Percentiles rank a stretch among this genome's conserved stretches.
Evolutionary conservation across 1,139 yeast species (phyloP).

Genomic region (Diutina ranongensis): DNA sequence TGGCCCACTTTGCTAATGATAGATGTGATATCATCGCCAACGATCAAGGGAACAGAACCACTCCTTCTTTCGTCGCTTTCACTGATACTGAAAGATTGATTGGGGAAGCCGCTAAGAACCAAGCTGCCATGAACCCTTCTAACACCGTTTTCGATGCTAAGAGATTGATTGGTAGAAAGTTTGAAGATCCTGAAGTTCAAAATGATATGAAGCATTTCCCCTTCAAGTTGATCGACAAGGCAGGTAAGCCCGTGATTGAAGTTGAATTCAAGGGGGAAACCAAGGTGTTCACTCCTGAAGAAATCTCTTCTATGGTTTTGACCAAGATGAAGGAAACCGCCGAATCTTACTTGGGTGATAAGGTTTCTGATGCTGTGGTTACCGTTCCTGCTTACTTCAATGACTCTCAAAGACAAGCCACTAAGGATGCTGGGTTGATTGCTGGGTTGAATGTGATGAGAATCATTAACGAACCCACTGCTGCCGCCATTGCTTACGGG

Average conservation of each 20-base stretch:
- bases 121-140: slow-evolving; percentile 34
- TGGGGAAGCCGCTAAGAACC: slow-evolving; percentile 7
- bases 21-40: slow-evolving; percentile 44
- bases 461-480: slow-evolving; percentile 53
- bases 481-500: slow-evolving; percentile 56
- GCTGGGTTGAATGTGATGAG: slow-evolving; percentile 50
- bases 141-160: slow-evolving; percentile 62
- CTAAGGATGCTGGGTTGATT: slow-evolving; percentile 52
- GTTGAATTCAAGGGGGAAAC: slow-evolving; percentile 60
- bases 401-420: slow-evolving; percentile 54
- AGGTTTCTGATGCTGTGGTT: slow-evolving; percentile 63
- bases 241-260: slow-evolving; percentile 48
- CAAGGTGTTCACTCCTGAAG: slow-evolving; percentile 54
- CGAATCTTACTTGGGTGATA: slow-evolving; percentile 49
- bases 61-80: slow-evolving; percentile 47
- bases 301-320: slow-evolving; percentile 57
- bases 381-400: slow-evolving; percentile 59
- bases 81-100: slow-evolving; percentile 49
- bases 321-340: slow-evolving; percentile 59
- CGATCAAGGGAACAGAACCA: slow-evolving; percentile 7
- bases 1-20: slow-evolving; percentile 40
- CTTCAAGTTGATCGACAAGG: slow-evolving; percentile 44
- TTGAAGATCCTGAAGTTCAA: slow-evolving; percentile 44
- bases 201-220: slow-evolving; percentile 55
- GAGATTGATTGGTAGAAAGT: slow-evolving; percentile 59